Conservation (phyloP, 306 rosid genomes). For the cucumber (Cucumis sativus) region Cucumber_9930_V3 NC_026656.2:12242001-12242500, state of each 20-base stretch:
- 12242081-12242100: neutral
- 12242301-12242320: neutral
- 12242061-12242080: neutral
- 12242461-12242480: neutral
- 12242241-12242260: too few species aligned
- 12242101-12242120: neutral
- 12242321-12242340: neutral
- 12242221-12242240: too few species aligned
- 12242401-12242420: neutral
- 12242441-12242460: conserved; percentile 3
- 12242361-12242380: conserved; percentile 14
- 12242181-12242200: too few species aligned
- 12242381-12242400: conserved; percentile 31
- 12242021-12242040: neutral
- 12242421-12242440: neutral
- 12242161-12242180: too few species aligned
- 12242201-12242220: too few species aligned
- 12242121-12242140: neutral
- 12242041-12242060: neutral
- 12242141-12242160: neutral
- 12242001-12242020: neutral
- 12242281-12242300: too few species aligned
- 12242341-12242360: conserved; percentile 14
- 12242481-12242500: neutral
- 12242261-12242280: too few species aligned